Conservation (phyloP, 2,329 filamentous ascomycete genomes). For the Fusarium verticillioides region DNA sequence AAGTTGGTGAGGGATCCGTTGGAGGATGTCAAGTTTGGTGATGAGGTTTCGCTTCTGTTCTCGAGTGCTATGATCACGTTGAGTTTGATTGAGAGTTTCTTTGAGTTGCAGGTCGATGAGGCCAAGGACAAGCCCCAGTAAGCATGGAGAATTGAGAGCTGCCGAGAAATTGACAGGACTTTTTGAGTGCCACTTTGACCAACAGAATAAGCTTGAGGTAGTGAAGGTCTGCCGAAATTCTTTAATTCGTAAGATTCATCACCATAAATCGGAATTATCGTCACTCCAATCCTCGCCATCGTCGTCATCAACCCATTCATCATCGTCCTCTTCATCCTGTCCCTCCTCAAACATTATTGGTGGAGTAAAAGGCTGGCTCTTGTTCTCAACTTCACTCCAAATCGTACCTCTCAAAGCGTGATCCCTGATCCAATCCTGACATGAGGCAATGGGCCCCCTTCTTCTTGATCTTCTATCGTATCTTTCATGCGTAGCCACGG, state of each 20-base stretch:
- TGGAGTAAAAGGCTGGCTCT: not conserved
- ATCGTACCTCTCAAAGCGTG: constrained; percentile 8
- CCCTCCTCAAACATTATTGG: not conserved
- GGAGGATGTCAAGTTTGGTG: too few species aligned
- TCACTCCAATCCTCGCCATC: not conserved
- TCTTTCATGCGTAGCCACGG: not conserved
- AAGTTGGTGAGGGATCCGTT: not conserved
- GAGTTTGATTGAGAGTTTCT: constrained; percentile 15
- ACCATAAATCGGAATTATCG: not conserved
- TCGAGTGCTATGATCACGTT: constrained; percentile 6
- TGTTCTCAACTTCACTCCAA: not conserved
- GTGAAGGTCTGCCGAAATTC: too few species aligned
- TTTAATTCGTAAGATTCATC: not conserved
- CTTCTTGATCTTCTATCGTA: not conserved
- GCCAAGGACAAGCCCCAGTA: not conserved
- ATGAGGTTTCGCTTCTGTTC: not conserved
- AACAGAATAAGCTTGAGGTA: too few species aligned
- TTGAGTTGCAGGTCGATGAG: not conserved
- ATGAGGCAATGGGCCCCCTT: not conserved
- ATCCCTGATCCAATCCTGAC: constrained; percentile 14
- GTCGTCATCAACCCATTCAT: not conserved
- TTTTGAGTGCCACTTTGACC: too few species aligned
- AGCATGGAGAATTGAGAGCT: too few species aligned
- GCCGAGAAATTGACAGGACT: too few species aligned
- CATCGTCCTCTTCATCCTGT: not conserved